Evolutionary conservation across 2,329 filamentous ascomycete species (phyloP).

Genomic region (Simplicillium sp.): DNA sequence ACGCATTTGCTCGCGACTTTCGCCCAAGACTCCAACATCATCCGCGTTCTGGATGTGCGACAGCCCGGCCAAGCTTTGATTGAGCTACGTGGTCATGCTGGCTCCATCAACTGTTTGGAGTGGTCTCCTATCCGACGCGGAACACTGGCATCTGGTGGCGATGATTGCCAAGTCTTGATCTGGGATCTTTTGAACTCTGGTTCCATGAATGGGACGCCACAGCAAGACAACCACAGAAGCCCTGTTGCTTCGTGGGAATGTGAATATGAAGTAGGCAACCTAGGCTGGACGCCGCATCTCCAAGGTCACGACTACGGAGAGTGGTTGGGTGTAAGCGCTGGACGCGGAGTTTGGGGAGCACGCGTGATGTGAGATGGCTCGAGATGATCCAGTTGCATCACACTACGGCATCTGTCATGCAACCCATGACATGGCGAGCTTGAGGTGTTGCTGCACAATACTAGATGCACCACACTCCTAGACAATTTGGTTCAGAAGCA

Average conservation of each 20-base stretch:
- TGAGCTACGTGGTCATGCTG: slow-evolving; percentile 81
- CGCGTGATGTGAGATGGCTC: slow-evolving; percentile 23
- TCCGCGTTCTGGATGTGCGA: slow-evolving; percentile 90
- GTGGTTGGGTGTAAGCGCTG: slow-evolving; percentile 76
- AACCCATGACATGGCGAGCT: too few relatives aligned
- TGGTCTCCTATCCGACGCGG: slow-evolving; percentile 87
- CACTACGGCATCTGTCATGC: neutral
- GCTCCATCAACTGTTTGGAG: slow-evolving; percentile 84
- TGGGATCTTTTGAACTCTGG: slow-evolving; percentile 78
- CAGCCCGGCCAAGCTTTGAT: slow-evolving; percentile 93
- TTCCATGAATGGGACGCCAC: slow-evolving; percentile 40
- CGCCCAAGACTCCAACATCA: slow-evolving; percentile 81
- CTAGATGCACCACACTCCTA: too few relatives aligned
- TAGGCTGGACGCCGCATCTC: slow-evolving; percentile 73
- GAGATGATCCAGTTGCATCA: slow-evolving; percentile 15
- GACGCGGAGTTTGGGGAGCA: slow-evolving; percentile 73
- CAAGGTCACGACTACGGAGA: slow-evolving; percentile 63
- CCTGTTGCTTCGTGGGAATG: slow-evolving; percentile 75
- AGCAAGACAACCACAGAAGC: slow-evolving; percentile 48
- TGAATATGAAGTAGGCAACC: slow-evolving; percentile 78
- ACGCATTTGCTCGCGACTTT: slow-evolving; percentile 95
- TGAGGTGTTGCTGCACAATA: neutral
- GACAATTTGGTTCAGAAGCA: too few relatives aligned
- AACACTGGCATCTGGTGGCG: slow-evolving; percentile 80
- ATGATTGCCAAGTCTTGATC: slow-evolving; percentile 83